Conservation (phyloP, 192 early-diverging fungal genomes). For the Coemansia brasiliensis region DNA sequence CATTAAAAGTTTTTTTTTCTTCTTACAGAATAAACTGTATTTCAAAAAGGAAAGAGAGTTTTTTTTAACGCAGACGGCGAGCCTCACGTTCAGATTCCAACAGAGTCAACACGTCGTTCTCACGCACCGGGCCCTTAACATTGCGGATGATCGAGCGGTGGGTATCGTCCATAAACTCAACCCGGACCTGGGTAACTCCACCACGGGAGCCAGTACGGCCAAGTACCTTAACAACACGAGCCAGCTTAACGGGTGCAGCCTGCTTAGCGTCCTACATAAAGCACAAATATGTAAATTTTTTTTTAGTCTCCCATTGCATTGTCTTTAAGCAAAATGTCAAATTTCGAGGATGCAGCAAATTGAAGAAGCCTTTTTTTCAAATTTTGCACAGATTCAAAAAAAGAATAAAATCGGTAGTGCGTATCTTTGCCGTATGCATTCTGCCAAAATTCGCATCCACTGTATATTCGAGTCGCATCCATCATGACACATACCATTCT, state of each 20-base stretch:
- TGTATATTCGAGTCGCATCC: conserved; percentile 10
- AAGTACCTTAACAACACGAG: conserved; percentile 93
- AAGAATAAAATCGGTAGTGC: neutral
- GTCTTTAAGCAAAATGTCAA: too few species aligned
- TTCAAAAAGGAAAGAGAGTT: too few species aligned
- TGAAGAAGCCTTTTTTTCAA: too few species aligned
- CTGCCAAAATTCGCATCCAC: neutral
- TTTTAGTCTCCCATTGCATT: too few species aligned
- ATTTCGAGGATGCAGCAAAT: too few species aligned
- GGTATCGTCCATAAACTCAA: conserved; percentile 97
- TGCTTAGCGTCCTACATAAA: conserved; percentile 38
- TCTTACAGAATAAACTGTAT: too few species aligned
- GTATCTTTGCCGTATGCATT: conserved; percentile 8
- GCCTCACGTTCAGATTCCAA: conserved; percentile 99
- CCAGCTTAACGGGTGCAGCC: conserved; percentile 75
- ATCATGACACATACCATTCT: conserved; percentile 27
- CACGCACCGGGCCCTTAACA: conserved; percentile 99
- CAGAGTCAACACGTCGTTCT: conserved; percentile 94
- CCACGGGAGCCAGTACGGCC: conserved; percentile 99
- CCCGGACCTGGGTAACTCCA: conserved; percentile 99
- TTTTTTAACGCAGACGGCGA: conserved; percentile 90
- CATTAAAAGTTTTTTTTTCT: too few species aligned
- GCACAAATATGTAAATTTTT: too few species aligned
- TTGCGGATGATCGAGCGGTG: conserved; percentile 99
- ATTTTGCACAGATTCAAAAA: too few species aligned